Evolutionary conservation across 768 basidiomycete genomes (phyloP).

Genomic region (Termitomyces heimii): DNA sequence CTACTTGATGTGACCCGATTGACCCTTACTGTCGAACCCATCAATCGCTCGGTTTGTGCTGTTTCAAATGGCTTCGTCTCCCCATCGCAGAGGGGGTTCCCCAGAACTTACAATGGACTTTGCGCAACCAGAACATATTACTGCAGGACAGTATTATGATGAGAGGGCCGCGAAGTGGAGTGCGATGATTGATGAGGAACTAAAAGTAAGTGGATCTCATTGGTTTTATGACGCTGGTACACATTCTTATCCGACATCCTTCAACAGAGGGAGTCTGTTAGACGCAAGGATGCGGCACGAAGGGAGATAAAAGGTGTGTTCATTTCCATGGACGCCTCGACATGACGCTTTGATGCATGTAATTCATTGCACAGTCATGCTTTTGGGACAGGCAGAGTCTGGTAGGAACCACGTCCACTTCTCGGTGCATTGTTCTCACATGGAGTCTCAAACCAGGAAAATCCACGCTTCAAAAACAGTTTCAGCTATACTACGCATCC

Average conservation of each 20-base stretch:
- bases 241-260: neutral
- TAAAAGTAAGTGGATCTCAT: conserved; percentile 32
- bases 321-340: neutral
- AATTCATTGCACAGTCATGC: conserved; percentile 42
- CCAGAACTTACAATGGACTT: conserved; percentile 10
- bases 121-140: conserved; percentile 5
- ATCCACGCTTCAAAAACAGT: conserved; percentile 81
- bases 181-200: conserved; percentile 50
- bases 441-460: conserved; percentile 45
- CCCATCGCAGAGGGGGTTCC: neutral
- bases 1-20: conserved; percentile 7
- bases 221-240: neutral
- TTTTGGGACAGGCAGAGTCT: conserved; percentile 75
- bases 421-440: neutral
- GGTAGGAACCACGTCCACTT: conserved; percentile 20
- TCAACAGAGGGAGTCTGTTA: conserved; percentile 42
- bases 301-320: conserved; percentile 44
- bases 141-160: conserved; percentile 22
- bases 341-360: neutral
- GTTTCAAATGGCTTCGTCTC: conserved; percentile 7
- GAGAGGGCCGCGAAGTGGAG: conserved; percentile 41
- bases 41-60: conserved; percentile 1
- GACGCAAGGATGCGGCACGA: conserved; percentile 35
- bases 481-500: conserved; percentile 76
- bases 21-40: conserved; percentile 2